phyloP scores from a whole-genome alignment of 2,329 filamentous ascomycete genomes.

The Claviceps quebecensis region DNA sequence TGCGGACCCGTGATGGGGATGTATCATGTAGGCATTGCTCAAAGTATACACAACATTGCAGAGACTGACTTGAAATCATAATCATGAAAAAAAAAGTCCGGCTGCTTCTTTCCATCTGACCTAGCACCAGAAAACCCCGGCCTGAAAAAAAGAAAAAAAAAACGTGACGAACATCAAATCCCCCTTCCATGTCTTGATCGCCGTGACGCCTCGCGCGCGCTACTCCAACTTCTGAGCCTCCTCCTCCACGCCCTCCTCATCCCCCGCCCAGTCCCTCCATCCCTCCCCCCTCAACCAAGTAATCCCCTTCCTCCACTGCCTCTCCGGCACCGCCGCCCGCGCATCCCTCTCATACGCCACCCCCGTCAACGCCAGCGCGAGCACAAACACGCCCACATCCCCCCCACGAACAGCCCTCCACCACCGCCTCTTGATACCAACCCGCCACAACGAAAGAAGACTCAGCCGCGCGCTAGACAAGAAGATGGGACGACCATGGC shows the following conservation, averaged over 20 bases:
- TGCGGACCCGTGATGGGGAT: too few species aligned
- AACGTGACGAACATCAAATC: too few species aligned
- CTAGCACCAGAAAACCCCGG: too few species aligned
- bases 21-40: too few species aligned
- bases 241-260: slow-evolving; percentile 24
- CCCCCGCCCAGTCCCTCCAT: slow-evolving; percentile 51
- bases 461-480: slow-evolving; percentile 67
- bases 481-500: slow-evolving; percentile 53
- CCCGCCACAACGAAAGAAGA: slow-evolving; percentile 78
- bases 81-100: too few species aligned
- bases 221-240: slow-evolving; percentile 9
- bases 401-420: slow-evolving; percentile 73
- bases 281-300: slow-evolving; percentile 64
- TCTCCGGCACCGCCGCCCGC: slow-evolving; percentile 47
- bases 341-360: slow-evolving; percentile 62
- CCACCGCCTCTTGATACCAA: slow-evolving; percentile 79
- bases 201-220: too few species aligned
- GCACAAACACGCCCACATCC: slow-evolving; percentile 72
- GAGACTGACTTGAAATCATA: too few species aligned
- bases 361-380: slow-evolving; percentile 64
- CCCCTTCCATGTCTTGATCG: too few species aligned
- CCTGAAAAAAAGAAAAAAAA: too few species aligned
- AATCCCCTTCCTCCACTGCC: slow-evolving; percentile 54
- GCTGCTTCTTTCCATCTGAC: too few species aligned
- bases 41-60: too few species aligned